Evolutionary conservation across 768 basidiomycete species (phyloP).

Genomic region (Mycena maculata): DNA sequence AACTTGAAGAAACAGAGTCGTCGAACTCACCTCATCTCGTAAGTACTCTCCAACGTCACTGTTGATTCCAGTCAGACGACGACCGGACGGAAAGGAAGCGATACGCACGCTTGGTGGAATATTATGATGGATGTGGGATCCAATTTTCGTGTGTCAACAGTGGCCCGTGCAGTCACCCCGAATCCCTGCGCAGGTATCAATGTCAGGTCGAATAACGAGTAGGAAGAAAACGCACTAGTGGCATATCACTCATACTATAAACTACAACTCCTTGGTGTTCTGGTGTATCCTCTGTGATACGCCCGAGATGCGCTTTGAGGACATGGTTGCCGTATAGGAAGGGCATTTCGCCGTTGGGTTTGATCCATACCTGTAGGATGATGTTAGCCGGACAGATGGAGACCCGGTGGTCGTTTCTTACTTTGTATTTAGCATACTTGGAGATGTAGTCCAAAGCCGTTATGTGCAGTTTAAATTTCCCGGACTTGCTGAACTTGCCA

Average conservation of each 20-base stretch:
- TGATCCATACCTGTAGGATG: constrained; percentile 89
- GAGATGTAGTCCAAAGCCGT: constrained; percentile 93
- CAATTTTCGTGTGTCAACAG: constrained; percentile 94
- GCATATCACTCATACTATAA: constrained; percentile 95
- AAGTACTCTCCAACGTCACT: constrained; percentile 99
- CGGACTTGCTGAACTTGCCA: constrained; percentile 96
- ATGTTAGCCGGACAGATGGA: background rate
- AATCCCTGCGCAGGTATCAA: constrained; percentile 77
- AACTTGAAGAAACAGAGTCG: constrained; percentile 5
- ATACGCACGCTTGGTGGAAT: constrained; percentile 93
- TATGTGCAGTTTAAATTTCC: constrained; percentile 97
- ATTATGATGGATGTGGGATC: constrained; percentile 98
- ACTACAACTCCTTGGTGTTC: constrained; percentile 99
- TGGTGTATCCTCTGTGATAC: constrained; percentile 98
- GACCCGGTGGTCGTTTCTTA: constrained; percentile 47
- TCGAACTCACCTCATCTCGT: constrained; percentile 83
- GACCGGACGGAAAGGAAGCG: constrained; percentile 13
- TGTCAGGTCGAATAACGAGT: background rate
- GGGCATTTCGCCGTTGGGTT: constrained; percentile 99
- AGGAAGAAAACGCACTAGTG: constrained; percentile 69
- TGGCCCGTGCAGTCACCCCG: constrained; percentile 96
- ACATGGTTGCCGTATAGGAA: constrained; percentile 99
- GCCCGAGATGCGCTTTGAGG: constrained; percentile 97
- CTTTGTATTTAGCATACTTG: constrained; percentile 98
- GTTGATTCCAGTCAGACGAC: constrained; percentile 23